Base-by-base conservation (phyloP, 352 stramenopile genomes). In the Saprolegnia parasitica region DNA sequence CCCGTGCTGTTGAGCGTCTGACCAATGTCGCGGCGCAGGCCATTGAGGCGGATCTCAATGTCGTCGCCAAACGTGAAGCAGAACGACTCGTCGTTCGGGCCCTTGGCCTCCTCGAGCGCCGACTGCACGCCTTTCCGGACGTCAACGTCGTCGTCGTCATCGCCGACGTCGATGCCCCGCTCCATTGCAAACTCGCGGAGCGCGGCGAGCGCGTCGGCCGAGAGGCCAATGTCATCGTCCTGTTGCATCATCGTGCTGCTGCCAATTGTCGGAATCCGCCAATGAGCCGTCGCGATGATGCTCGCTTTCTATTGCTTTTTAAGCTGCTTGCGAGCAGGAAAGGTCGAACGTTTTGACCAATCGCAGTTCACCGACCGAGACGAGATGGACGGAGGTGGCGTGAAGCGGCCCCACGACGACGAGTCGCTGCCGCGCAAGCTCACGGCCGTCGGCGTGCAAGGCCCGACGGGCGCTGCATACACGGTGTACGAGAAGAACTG, bases 401-500 rank as follows among this genome's bases (percentile, higher is more conserved):
- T 37, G 50, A 57, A 37, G 21, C 50, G 26, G 16, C 15, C 21
- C 21, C 23, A 47, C 47, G 68, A 47, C n/a, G 55, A 62, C 29
- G 67, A 64, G 26, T 72, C 74, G 49, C 65, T 89, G 58, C 79
- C 85, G 39, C 75, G 80, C 21, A 79, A 90, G 67, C 58, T 91
- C 39, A 91, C 84, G 54, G 82, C 82, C 21, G 87, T 95, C 42
- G 89, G 86, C 20, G 96, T 83, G 49, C 78, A 90, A 16, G 90
- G 90, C 50, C 81, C 91, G 65, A 81, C 94, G 23, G 88, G 88
- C 35, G 87, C 88, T 13, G 78, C 88, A 32, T 96, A 94, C 79
- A 83, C 90, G 40, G 87, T 97, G 23, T 96, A 91, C 73, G 88
- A 94, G 77, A 86, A 87, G 71, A 96, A 96, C 73, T 97, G 91